Conservation (phyloP, 306 rosid species). For the Ormosia semicastrata region DNA sequence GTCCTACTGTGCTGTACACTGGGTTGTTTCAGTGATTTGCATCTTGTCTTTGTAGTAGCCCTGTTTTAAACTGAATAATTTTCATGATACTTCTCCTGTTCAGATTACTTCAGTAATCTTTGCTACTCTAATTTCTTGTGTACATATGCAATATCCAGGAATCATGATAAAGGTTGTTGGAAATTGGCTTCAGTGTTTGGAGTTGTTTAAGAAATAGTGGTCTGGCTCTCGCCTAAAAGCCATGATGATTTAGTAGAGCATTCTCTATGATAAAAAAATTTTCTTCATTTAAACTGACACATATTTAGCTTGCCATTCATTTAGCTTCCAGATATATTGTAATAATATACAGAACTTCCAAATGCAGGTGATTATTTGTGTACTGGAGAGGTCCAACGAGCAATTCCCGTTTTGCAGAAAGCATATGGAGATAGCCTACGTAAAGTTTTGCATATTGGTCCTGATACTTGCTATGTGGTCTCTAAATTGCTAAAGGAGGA, state of each 20-base stretch:
- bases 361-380: conserved; percentile 55
- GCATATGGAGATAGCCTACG: conserved; percentile 52
- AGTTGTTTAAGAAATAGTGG: background rate
- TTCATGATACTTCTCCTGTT: background rate
- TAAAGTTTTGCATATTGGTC: conserved; percentile 59
- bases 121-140: background rate
- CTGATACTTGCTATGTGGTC: conserved; percentile 51
- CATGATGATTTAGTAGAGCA: background rate
- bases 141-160: background rate
- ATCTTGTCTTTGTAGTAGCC: background rate
- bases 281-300: background rate
- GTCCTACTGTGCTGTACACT: background rate
- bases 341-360: background rate
- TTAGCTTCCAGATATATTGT: background rate
- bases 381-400: conserved; percentile 48
- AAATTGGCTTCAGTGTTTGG: background rate
- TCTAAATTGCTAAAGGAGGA: conserved; percentile 51
- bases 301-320: background rate
- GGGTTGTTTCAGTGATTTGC: background rate
- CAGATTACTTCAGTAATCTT: background rate
- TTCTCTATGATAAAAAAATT: background rate
- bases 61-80: background rate
- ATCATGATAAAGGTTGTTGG: background rate
- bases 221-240: background rate
- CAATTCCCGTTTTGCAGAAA: conserved; percentile 49